Conservation (phyloP, 176 grass and related monocot species). For the Phyllostachys edulis region DNA sequence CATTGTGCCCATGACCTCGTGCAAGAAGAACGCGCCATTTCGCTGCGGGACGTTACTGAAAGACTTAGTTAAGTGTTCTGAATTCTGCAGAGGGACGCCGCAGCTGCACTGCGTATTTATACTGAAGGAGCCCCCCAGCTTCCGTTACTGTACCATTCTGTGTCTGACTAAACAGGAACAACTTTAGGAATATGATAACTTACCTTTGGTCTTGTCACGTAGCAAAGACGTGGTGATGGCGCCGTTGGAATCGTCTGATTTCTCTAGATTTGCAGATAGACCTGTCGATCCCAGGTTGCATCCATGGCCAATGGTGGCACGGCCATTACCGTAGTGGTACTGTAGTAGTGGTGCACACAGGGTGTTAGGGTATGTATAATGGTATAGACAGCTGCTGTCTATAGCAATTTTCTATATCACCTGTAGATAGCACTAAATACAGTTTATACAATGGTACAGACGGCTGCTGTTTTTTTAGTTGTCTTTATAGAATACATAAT, state of each 20-base stretch:
- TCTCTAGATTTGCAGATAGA: constrained; percentile 19
- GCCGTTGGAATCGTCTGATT: constrained; percentile 29
- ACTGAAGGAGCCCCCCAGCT: neutral
- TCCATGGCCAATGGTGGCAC: constrained; percentile 5
- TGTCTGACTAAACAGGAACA: neutral
- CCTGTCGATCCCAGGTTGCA: constrained; percentile 39
- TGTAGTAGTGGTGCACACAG: neutral
- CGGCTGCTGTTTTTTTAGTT: too few relatives aligned
- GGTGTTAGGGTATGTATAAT: too few relatives aligned
- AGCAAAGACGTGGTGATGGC: constrained; percentile 29
- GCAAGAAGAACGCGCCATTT: constrained; percentile 36
- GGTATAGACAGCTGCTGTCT: too few relatives aligned
- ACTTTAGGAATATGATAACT: constrained; percentile 5
- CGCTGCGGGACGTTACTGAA: neutral
- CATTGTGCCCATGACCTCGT: neutral
- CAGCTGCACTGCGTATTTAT: constrained; percentile 42
- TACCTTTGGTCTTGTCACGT: constrained; percentile 38
- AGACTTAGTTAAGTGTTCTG: neutral
- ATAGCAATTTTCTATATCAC: too few relatives aligned
- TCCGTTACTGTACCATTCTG: neutral
- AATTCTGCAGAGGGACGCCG: constrained; percentile 24
- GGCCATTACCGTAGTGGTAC: constrained; percentile 35
- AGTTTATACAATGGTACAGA: too few relatives aligned
- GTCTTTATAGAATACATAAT: too few relatives aligned
- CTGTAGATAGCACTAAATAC: too few relatives aligned